phyloP scores from a whole-genome alignment of 352 stramenopile genomes.

The Saprolegnia parasitica region DNA sequence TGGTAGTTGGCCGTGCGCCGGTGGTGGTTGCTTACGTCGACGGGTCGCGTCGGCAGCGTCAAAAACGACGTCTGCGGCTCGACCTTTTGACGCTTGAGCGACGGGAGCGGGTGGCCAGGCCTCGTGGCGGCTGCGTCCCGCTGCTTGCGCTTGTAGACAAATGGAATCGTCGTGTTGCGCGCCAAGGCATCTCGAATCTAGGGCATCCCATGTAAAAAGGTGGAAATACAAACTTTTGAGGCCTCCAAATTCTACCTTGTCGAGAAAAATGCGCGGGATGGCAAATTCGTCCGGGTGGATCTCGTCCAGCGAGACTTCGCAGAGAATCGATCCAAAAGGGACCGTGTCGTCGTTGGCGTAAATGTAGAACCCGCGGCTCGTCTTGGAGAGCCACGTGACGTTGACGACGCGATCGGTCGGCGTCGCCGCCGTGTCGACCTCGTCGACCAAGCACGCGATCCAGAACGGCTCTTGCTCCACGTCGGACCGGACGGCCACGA shows the following conservation, averaged over 20 bases:
- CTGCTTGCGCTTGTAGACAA: constrained; percentile 9
- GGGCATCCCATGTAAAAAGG: too few species aligned
- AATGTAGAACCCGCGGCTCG: not conserved
- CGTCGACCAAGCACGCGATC: constrained; percentile 10
- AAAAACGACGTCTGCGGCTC: constrained; percentile 16
- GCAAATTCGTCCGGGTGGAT: constrained; percentile 9
- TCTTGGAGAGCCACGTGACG: constrained; percentile 18
- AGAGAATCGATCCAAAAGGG: constrained; percentile 3
- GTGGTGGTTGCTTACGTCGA: not conserved
- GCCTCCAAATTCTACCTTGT: constrained; percentile 7
- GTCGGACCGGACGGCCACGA: constrained; percentile 11
- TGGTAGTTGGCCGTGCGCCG: constrained; percentile 7
- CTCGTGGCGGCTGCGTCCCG: not conserved
- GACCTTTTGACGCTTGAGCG: constrained; percentile 2
- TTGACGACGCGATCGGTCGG: not conserved
- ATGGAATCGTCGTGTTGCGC: constrained; percentile 7
- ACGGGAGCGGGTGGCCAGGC: not conserved
- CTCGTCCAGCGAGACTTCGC: constrained; percentile 11
- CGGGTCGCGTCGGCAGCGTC: not conserved
- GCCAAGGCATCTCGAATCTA: constrained; percentile 8
- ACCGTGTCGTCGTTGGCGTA: constrained; percentile 22
- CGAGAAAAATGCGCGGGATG: not conserved
- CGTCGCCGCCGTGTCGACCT: not conserved
- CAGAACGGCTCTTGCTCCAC: constrained; percentile 17
- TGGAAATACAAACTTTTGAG: constrained; percentile 3